A percentile compares a stretch with the other conserved stretches of the same genome.
These are phyloP conservation scores for Cryptococcus neoformans DNA, from an alignment of 1,284 basidiomycete species.

Conservation along the genomic window DNA sequence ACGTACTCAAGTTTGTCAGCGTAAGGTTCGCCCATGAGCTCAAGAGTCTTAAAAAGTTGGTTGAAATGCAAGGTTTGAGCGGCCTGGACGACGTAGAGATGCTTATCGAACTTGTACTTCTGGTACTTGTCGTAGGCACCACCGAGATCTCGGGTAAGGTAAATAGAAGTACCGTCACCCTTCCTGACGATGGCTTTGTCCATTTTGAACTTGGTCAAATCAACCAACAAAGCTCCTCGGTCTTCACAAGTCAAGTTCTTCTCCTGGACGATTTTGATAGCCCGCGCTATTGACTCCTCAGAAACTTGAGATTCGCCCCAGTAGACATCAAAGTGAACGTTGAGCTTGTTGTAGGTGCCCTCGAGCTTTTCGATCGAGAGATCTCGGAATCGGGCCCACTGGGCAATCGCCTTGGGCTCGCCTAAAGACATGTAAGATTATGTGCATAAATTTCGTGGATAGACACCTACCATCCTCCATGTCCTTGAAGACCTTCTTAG, in stretches of 20 bases:
- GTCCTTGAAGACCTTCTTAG: conserved; percentile 87
- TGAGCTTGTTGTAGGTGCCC: conserved; percentile 84
- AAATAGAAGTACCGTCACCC: conserved; percentile 94
- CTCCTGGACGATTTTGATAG: conserved; percentile 54
- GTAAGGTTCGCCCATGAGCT: conserved; percentile 87
- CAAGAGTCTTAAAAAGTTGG: conserved; percentile 93
- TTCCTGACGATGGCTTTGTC: conserved; percentile 89
- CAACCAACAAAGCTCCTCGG: conserved; percentile 69
- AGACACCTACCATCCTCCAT: conserved; percentile 78
- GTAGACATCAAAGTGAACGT: conserved; percentile 92
- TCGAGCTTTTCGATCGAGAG: conserved; percentile 89
- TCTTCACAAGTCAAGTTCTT: conserved; percentile 60
- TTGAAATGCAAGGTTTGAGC: conserved; percentile 92
- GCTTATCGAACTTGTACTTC: conserved; percentile 94
- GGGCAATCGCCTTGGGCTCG: conserved; percentile 72
- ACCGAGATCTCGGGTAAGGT: conserved; percentile 97
- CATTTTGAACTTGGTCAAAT: conserved; percentile 83
- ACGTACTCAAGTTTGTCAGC: conserved; percentile 79
- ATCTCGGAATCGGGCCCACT: conserved; percentile 93
- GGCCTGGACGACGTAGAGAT: conserved; percentile 94
- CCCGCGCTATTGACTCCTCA: conserved; percentile 70
- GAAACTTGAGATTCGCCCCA: conserved; percentile 89
- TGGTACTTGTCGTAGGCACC: conserved; percentile 90
- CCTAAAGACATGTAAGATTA: conserved; percentile 39
- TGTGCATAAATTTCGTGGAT: neutral